A percentile compares a stretch with the other conserved stretches of the same genome.
Conservation (phyloP, 129 eudicot genomes). For the Flaveria sonorensis region DNA sequence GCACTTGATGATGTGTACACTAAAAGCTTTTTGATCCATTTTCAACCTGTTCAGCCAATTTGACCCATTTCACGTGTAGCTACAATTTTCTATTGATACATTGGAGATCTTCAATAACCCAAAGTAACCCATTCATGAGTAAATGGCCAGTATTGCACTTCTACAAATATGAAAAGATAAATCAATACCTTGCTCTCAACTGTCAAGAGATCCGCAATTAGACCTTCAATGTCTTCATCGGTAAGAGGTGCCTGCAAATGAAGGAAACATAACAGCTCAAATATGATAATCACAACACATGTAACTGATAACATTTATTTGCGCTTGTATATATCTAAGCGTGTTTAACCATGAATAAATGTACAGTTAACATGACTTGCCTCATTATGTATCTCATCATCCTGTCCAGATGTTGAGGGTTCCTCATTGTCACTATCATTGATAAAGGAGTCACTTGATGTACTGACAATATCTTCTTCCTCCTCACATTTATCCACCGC, state of each 20-base stretch:
- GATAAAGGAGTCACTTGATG: constrained; percentile 46
- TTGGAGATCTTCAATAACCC: neutral
- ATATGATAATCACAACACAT: constrained; percentile 8
- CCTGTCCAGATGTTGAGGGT: constrained; percentile 45
- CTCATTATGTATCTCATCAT: constrained; percentile 47
- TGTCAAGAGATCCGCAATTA: constrained; percentile 80
- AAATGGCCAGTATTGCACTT: neutral
- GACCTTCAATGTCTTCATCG: constrained; percentile 80
- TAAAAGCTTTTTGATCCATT: neutral
- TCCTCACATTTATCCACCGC: constrained; percentile 40
- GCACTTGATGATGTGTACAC: neutral
- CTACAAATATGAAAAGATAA: constrained; percentile 1
- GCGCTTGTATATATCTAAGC: neutral
- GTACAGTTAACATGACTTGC: constrained; percentile 33
- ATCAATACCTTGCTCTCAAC: constrained; percentile 84
- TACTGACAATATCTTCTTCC: constrained; percentile 46
- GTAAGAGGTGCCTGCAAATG: constrained; percentile 64
- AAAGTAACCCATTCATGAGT: constrained; percentile 4
- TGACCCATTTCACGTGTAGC: neutral
- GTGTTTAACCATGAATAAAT: neutral
- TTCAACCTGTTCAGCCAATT: neutral
- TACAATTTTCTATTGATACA: neutral
- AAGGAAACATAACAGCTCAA: constrained; percentile 19
- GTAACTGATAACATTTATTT: neutral
- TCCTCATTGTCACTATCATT: constrained; percentile 49